A percentile compares a stretch with the other conserved stretches of the same genome.
Conservation (phyloP, 352 stramenopile species). For the Globisporangium paroecandrum region DNA sequence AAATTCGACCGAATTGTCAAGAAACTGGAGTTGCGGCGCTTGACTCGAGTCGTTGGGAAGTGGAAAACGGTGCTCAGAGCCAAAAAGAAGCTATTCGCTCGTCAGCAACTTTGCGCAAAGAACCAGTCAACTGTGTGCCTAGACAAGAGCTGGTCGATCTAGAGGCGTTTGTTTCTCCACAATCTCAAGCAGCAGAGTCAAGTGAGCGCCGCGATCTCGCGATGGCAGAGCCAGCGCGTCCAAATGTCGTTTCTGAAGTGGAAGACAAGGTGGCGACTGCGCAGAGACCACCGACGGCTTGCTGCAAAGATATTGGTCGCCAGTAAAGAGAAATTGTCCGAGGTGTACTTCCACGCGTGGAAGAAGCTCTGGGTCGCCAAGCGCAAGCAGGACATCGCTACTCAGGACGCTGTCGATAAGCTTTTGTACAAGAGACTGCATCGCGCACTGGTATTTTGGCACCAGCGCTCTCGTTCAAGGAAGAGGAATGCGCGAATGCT, state of each 20-base stretch:
- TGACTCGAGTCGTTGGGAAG: conserved; percentile 5
- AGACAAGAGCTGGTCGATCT: conserved; percentile 20
- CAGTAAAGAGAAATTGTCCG: conserved; percentile 19
- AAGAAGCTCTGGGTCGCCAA: conserved; percentile 10
- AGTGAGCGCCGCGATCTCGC: conserved; percentile 20
- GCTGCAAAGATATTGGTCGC: conserved; percentile 13
- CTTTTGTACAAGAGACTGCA: conserved; percentile 9
- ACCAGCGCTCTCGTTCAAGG: not conserved
- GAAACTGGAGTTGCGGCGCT: conserved; percentile 9
- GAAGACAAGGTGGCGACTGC: conserved; percentile 32
- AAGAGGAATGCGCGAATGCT: conserved; percentile 3
- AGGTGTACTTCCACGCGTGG: conserved; percentile 29
- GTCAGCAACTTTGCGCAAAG: not conserved
- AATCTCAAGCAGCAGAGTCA: conserved; percentile 16
- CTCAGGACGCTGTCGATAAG: not conserved
- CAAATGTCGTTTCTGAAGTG: conserved; percentile 28
- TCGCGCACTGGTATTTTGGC: conserved; percentile 11
- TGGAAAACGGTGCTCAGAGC: conserved; percentile 19
- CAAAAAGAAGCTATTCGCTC: conserved; percentile 1
- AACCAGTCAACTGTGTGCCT: not conserved
- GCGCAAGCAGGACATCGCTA: not conserved
- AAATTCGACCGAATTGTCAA: conserved; percentile 4
- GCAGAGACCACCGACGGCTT: conserved; percentile 25
- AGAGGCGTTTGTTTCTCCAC: conserved; percentile 17
- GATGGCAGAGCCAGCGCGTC: conserved; percentile 26